Evolutionary conservation across 2,329 filamentous ascomycete genomes (phyloP), one percentile per base, ranked within the genome.

Genomic region (Arachnopeziza araneosa): DNA sequence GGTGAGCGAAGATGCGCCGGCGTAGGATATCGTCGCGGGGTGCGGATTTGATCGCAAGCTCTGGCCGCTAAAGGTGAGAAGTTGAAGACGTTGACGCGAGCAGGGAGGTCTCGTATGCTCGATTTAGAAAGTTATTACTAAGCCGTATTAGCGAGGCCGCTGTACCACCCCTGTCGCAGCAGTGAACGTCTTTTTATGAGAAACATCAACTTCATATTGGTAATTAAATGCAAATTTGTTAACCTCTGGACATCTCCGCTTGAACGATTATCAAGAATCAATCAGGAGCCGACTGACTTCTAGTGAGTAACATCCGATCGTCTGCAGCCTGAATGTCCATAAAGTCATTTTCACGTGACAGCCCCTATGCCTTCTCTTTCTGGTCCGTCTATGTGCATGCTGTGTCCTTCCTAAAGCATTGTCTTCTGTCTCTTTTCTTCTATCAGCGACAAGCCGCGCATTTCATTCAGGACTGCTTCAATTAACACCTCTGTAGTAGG

Each of bases 41-140:
- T 24, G 51, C 26, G 59, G 55, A 60, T 54, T 57, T 55, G 57
- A 60, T 65, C 58, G 63, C 57, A 61, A 65, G 58, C 59, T 62
- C 32, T 63, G 59, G 59, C 52, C 54, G 61, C 63, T 61, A 56
- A 56, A 52, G 17, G 10, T n/a, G 10, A 14, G 52, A 30, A 30
- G 26, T 30, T 30, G 26, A 30, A 30, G 26, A 30, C 26, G 10
- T 44, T 44, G 36, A 44, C 36, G 36, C 36, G 36, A 14, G 17
- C 36, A 44, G 36, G 36, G 36, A 44, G 36, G 10, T 14, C 36
- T 44, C 36, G 36, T 44, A 44, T 44, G 36, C 36, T 44, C 36
- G 36, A 44, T 44, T 44, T 44, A 44, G 36, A 44, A 44, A 44
- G 36, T 44, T 44, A 44, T 44, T 12, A 44, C 36, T 44, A 44